Evolutionary conservation across 257 asterid species (phyloP), one percentile per base, ranked within the genome.

Genomic region (Nicotiana knightiana): DNA sequence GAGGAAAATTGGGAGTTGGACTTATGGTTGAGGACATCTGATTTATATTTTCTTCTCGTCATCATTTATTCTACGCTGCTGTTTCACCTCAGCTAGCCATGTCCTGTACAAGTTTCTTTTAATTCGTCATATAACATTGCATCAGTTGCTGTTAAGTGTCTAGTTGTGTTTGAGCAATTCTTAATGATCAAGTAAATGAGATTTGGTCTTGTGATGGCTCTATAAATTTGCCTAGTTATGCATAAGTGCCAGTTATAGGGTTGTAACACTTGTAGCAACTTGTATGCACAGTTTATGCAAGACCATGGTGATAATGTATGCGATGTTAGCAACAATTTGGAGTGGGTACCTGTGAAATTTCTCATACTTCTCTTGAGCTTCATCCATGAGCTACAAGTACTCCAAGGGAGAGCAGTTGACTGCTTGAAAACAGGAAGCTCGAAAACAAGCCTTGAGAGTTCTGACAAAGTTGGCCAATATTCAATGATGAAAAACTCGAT

Each of bases 341-440:
- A 89, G 81, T 88, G 90, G 90, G 86, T 85, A 81, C 88, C 90
- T 3, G 93, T 91, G 87, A 95, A 95, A 88, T 92, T 90, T 87
- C 91, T 92, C 76, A 89, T 95, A 83, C 91, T 95, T 62, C 85
- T 91, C 75, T 91, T 84, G 82, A 89, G 94, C 86, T 89, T 95
- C 93, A 85, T 93, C 85, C 91, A 89, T 82, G 98, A 95, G 86
- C 89, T 93, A 86, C 91, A 89, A 84, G 70, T 92, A 84, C 84
- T 87, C 79, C 92, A 89, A 84, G 97, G 87, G 86, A 90, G 88
- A 85, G 66, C 77, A 48, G 85, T 85, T 73, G 87, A 82, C 58
- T 76, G 65, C 86, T 84, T 82, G 57, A 75, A 82, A 85, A 78
- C 84, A 71, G 84, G 85, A 81, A 85, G 86, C 85, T 83, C 58